Conservation (phyloP, 73 alveolate species). For the Paramecium pentaurelia region DNA sequence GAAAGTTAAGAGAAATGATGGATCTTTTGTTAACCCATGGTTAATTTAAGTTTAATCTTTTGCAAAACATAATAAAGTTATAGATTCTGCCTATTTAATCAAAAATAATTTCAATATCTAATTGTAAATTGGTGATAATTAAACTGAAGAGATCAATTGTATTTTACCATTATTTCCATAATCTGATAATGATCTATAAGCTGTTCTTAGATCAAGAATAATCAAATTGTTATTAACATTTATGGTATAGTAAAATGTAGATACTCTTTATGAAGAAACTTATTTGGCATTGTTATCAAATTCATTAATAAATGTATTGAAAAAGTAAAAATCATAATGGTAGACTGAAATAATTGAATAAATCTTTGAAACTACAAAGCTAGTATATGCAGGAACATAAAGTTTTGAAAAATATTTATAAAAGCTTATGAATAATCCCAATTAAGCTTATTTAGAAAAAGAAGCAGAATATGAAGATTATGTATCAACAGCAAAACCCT, state of each 20-base stretch:
- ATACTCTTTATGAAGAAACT: constrained; percentile 42
- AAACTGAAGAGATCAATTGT: constrained; percentile 39
- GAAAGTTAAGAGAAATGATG: constrained; percentile 50
- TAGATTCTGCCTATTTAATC: constrained; percentile 22
- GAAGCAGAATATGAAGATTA: constrained; percentile 27
- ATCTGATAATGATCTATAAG: constrained; percentile 21
- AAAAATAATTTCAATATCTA: not conserved
- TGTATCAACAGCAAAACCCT: constrained; percentile 4
- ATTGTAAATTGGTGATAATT: not conserved
- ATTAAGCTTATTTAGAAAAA: not conserved
- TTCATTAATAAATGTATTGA: not conserved
- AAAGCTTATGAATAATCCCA: constrained; percentile 23
- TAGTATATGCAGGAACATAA: not conserved
- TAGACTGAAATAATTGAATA: not conserved
- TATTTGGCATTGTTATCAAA: constrained; percentile 27
- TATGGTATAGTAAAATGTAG: constrained; percentile 47
- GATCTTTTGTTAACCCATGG: constrained; percentile 30
- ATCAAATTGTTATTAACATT: constrained; percentile 43
- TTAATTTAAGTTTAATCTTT: not conserved
- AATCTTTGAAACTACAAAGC: not conserved
- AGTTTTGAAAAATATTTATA: constrained; percentile 42
- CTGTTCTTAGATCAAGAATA: constrained; percentile 50
- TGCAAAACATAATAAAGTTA: constrained; percentile 1
- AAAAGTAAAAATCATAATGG: not conserved
- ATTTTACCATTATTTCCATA: constrained; percentile 24